phyloP scores from a whole-genome alignment of 2,329 filamentous ascomycete species.

The Cytospora piceae region DNA sequence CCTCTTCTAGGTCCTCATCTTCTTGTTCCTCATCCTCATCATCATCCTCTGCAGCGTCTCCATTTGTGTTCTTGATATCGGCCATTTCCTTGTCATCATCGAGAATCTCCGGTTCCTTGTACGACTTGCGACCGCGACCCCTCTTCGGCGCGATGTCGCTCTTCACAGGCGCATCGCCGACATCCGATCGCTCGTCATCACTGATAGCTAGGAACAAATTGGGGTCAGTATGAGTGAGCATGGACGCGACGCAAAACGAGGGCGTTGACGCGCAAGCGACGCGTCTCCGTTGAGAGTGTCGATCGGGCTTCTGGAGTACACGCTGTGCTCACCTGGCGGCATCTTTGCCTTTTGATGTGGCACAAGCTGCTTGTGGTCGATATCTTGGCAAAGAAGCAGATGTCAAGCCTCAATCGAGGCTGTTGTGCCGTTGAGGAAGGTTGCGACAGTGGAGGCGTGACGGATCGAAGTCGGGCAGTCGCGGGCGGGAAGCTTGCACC shows the following conservation, averaged over 20 bases:
- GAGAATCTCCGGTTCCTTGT: slow-evolving; percentile 32
- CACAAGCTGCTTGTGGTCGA: not conserved
- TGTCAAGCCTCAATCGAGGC: not conserved
- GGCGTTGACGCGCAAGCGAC: slow-evolving; percentile 11
- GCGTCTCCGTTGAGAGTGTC: slow-evolving; percentile 11
- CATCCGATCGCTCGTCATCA: slow-evolving; percentile 47
- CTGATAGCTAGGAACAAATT: slow-evolving; percentile 42
- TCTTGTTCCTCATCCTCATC: slow-evolving; percentile 35
- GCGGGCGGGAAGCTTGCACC: not conserved
- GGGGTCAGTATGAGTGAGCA: not conserved
- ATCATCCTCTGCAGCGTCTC: slow-evolving; percentile 30
- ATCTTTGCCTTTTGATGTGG: slow-evolving; percentile 4
- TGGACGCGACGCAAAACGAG: not conserved
- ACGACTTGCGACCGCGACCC: slow-evolving; percentile 21
- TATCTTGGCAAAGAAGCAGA: no score
- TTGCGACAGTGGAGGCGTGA: slow-evolving; percentile 21
- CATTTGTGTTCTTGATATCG: slow-evolving; percentile 10
- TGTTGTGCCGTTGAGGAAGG: not conserved
- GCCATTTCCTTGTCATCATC: slow-evolving; percentile 33
- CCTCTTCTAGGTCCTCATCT: slow-evolving; percentile 37
- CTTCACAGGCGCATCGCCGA: slow-evolving; percentile 34
- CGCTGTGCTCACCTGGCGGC: slow-evolving; percentile 26
- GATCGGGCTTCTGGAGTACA: not conserved
- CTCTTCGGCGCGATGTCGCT: slow-evolving; percentile 32
- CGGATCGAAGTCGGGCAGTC: not conserved